phyloP scores from a whole-genome alignment of 176 grass and related monocot species.

The Thalia dealbata region DNA sequence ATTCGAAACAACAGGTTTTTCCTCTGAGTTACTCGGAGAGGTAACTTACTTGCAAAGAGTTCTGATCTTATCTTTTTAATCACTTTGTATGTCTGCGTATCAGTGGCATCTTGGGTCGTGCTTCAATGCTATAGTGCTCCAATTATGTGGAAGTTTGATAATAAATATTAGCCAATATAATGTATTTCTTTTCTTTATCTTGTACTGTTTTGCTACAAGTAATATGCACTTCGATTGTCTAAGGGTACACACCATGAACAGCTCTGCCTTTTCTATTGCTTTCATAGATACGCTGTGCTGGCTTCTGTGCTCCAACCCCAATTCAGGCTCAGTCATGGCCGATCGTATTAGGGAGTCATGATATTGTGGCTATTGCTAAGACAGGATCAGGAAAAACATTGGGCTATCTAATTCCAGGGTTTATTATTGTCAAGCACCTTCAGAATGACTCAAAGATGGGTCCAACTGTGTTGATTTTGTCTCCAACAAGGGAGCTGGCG shows the following conservation, averaged over 20 bases:
- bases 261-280: constrained; percentile 7
- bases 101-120: too few relatives aligned
- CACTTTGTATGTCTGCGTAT: background rate
- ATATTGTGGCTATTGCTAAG: constrained; percentile 85
- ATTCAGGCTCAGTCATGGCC: constrained; percentile 98
- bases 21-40: constrained; percentile 64
- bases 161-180: background rate
- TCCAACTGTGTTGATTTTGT: constrained; percentile 70
- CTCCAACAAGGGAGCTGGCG: constrained; percentile 86
- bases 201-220: background rate
- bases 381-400: constrained; percentile 96
- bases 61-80: too few relatives aligned
- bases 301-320: constrained; percentile 60
- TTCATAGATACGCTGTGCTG: constrained; percentile 51
- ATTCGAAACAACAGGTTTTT: constrained; percentile 65
- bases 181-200: background rate
- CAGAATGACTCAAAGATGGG: constrained; percentile 56
- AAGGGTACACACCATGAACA: background rate
- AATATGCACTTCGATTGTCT: background rate
- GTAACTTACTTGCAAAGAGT: constrained; percentile 17
- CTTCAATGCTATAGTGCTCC: background rate
- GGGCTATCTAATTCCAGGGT: constrained; percentile 83
- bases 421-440: constrained; percentile 54
- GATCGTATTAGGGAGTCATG: constrained; percentile 57
- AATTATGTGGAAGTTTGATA: constrained; percentile 1